Base-by-base conservation (phyloP, 164 flowering plant species). In the Stephania japonica region DNA sequence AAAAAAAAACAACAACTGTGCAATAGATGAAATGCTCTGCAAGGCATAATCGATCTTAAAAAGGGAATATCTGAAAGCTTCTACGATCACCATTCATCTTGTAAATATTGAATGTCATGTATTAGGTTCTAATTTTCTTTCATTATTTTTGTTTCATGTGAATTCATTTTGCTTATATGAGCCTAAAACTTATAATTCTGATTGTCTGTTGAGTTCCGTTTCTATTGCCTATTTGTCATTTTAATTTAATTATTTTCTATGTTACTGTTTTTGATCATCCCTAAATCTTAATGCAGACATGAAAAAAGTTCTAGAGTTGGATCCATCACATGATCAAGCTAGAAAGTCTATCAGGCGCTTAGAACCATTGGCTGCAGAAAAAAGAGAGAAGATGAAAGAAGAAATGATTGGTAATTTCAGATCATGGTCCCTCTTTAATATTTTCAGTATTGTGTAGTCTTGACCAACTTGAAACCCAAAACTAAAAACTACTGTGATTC, bases 361-460 rank as follows among this genome's bases (percentile, higher is more conserved):
- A 78, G 89, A 91, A 79, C 97, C 98, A 4, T 62, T 90, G 73
- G 98, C 99, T 47, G 91, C 80, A 62, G 91, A 87, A 78, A 95
- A 95, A 85, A 80, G 91, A 42, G 99, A 95, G 80, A 95, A 91
- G 84, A 86, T 95, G 98, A 95, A 93, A 79, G 99, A 95, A 81
- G 94, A 92, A 78, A 93, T 93, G 96, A 88, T 90, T 67, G 97
- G 97, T 90, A 84, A 75, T 82, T 75, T 68, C 64, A 49, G 0
- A 59, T 18, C n/a, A 63, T 65, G 61, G 13, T 78, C 44, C 49
- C 21, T 25, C 7, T 50, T n/a, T 16, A 62, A n/a, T 64, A 23
- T 49, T 24, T 62, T 23, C 1, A 3, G 5, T 5, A 32, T 7
- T 66, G 14, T 42, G 19, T 18, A n/a, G 43, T 68, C 16, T 26